Base-by-base conservation (phyloP, 805 yeast species). In the Saccharomycopsis fibuligera region DNA sequence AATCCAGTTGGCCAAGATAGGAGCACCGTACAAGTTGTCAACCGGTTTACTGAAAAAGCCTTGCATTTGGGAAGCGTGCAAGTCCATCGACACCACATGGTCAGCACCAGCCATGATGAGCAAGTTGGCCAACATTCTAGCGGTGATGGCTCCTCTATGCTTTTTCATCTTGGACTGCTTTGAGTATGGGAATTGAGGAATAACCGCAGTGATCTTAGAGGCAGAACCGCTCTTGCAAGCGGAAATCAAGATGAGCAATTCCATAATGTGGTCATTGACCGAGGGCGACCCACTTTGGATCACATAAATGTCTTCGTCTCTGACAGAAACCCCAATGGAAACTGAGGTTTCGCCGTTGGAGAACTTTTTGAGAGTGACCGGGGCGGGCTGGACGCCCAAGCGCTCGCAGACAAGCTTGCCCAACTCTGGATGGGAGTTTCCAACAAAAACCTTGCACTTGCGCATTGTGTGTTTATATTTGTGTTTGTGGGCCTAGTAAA, bases 191-290 rank as follows among this genome's bases (percentile, higher is more conserved):
- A 91, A 95, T 67, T 89, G 95, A 1, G 99, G 99, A 46, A 93
- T 82, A 29, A 93, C 99, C 8, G 97, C 97, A 38, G 77, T 93
- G 65, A 93, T 89, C 63, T 89, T 89, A 60, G 86, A 84, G n/a
- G 99, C 99, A 10, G 96, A 87, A 8, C 99, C 99, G 53, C 97
- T 96, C 58, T 90, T 81, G 67, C 98, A 91, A 45, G 98, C 99
- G 42, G 95, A 83, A 39, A 93, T 90, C 59, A 93, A 74, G 53
- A 95, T 91, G 61, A 93, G 74, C 56, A 93, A 70, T 68, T 93
- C 99, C 99, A 93, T 93, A 51, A 93, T 87, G 61, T 88, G 93
- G 62, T 93, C 98, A 62, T 93, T 93, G 57, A 81, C 65, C 46
- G 83, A 76, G n/a, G 89, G 83, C 5, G 95, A 85, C 5, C 96